A percentile compares a stretch with the other conserved stretches of the same genome.
Evolutionary conservation across 2,329 filamentous ascomycete species (phyloP).

Genomic region (Stachybotrys elegans): DNA sequence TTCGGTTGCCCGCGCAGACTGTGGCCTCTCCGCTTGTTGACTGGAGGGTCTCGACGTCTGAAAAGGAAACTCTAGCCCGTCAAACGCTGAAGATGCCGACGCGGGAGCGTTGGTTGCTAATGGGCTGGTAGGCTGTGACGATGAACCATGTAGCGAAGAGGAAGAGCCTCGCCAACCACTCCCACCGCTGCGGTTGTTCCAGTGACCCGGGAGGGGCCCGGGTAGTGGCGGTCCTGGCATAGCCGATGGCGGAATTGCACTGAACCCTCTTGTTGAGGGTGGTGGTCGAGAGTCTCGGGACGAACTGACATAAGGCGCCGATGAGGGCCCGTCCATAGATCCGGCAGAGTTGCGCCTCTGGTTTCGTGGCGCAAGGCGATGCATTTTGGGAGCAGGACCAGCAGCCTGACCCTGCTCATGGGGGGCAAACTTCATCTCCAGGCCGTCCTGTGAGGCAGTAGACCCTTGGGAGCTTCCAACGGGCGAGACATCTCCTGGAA

Average conservation of each 20-base stretch:
- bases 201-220: background rate
- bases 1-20: too few species aligned
- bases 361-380: slow-evolving; percentile 20
- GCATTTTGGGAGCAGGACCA: slow-evolving; percentile 4
- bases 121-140: background rate
- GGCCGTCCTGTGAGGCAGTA: slow-evolving; percentile 32
- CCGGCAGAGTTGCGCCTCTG: slow-evolving; percentile 23
- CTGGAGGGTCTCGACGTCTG: background rate
- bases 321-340: slow-evolving; percentile 15
- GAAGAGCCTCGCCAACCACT: background rate
- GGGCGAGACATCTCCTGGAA: slow-evolving; percentile 15
- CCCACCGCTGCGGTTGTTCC: too few species aligned
- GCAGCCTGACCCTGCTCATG: background rate
- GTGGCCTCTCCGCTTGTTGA: background rate
- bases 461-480: slow-evolving; percentile 32
- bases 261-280: slow-evolving; percentile 7
- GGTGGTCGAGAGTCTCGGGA: slow-evolving; percentile 21
- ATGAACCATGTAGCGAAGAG: background rate
- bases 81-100: slow-evolving; percentile 9
- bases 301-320: background rate
- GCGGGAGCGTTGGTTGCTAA: background rate
- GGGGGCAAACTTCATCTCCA: slow-evolving; percentile 29
- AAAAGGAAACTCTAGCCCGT: slow-evolving; percentile 3
- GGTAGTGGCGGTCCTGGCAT: background rate
- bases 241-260: background rate